Base-by-base conservation (phyloP, 2,329 filamentous ascomycete genomes). In the Aspergillus sp. region DNA sequence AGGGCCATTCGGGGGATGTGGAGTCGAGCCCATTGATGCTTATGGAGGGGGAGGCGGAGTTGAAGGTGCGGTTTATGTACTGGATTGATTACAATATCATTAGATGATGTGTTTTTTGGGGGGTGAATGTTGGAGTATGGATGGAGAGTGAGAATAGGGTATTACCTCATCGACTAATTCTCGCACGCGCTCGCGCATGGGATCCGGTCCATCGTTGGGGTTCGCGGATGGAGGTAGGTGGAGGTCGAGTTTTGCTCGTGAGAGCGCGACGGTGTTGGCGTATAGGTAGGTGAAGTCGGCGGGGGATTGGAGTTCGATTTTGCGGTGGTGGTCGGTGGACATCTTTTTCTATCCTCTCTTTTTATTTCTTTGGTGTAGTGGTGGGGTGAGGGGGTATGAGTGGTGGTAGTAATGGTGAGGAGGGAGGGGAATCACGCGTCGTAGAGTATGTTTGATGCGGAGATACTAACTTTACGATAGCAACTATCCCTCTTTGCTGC, bases 301-400 rank as follows among this genome's bases (percentile, higher is more conserved):
- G 57, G 80, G 72, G 48, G 80, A 79, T 69, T 82, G 80, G n/a
- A 82, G 76, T 61, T 82, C 80, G 68, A 82, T 77, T 68, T 81
- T 82, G 66, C 80, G 79, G 66, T 82, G 76, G 67, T 80, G 76
- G 47, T 73, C 67, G 62, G 70, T 68, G 68, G 74, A 73, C 57
- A 59, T 69, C 25, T 63, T 47, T 30, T 63, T 47, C 6, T 41
- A 10, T 7, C n/a, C n/a, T 10, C 28, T 23, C 4, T 36, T 25
- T 25, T 25, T 25, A 25, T 25, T 21, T 19, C 23, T 55, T 53
- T 51, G 59, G 55, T 45, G 28, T 45, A 5, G 28, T 12, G 30
- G 30, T 32, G 10, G 30, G 2, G 23, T 23, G 23, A 23, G 23
- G 23, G 21, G 15, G 23, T 15, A 28, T 28, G 8, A 2, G 25